Conservation (phyloP, 2,329 filamentous ascomycete genomes). For the Penicillium hordei region DNA sequence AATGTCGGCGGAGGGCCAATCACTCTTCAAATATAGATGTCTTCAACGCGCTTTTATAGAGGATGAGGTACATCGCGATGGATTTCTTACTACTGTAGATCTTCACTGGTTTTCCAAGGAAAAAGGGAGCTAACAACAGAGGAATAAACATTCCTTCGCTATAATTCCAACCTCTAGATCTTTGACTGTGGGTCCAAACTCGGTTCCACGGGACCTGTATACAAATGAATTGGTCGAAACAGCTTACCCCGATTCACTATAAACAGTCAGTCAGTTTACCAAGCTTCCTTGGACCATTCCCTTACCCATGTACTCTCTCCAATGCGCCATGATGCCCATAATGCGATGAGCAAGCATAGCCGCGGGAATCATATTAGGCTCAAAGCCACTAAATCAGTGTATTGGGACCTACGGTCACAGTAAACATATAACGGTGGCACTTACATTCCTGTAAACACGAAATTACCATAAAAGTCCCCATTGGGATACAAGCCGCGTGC, state of each 20-base stretch:
- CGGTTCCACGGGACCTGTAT: conserved; percentile 21
- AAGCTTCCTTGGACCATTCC: background rate
- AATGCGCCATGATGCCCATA: conserved; percentile 37
- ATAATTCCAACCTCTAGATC: conserved; percentile 4
- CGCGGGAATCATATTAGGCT: conserved; percentile 31
- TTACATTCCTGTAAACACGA: conserved; percentile 45
- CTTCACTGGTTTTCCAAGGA: too few species aligned
- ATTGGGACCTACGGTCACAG: background rate
- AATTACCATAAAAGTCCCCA: conserved; percentile 48
- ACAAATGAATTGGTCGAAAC: conserved; percentile 32
- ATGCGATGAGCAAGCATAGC: conserved; percentile 34
- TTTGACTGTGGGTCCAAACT: conserved; percentile 6
- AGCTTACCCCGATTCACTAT: conserved; percentile 31
- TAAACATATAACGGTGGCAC: background rate
- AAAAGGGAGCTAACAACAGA: background rate
- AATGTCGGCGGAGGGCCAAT: background rate
- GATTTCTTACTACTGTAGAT: too few species aligned
- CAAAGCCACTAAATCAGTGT: conserved; percentile 24
- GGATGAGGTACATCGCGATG: too few species aligned
- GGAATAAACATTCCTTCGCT: background rate
- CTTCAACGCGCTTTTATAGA: accelerated
- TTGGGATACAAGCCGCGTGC: conserved; percentile 43
- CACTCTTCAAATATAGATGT: background rate
- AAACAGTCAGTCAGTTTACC: conserved; percentile 5
- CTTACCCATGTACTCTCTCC: conserved; percentile 36